These are phyloP conservation scores for Exophiala alcalophila DNA, from an alignment of 2,329 filamentous ascomycete genomes.

Conservation along the genomic window DNA sequence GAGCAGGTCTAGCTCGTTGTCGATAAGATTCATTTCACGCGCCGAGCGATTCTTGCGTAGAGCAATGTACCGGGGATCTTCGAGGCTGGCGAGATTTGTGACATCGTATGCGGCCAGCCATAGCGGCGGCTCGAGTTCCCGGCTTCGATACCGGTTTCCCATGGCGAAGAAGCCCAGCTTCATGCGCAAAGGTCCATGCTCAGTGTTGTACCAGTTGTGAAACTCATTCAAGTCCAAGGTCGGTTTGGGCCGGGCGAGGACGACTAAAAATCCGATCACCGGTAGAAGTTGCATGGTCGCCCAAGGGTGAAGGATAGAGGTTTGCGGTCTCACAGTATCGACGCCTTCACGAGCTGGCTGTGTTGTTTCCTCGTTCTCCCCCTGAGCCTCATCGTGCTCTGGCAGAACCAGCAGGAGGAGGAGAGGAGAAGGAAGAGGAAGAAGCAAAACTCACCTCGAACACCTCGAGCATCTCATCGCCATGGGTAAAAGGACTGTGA, in stretches of 20 bases:
- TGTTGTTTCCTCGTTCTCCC: no score
- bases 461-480: no score
- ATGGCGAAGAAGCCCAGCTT: conserved; percentile 71
- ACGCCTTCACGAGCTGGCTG: no score
- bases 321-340: no score
- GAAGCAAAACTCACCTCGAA: no score
- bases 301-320: no score
- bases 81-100: conserved; percentile 6
- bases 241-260: conserved; percentile 72
- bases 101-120: conserved; percentile 21
- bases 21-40: conserved; percentile 3
- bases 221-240: conserved; percentile 50
- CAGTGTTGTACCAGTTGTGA: conserved; percentile 92
- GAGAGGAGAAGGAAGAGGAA: no score
- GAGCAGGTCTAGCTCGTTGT: conserved; percentile 6
- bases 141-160: conserved; percentile 74
- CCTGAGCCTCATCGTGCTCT: no score
- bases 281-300: no score
- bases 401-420: no score
- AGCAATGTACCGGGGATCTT: conserved; percentile 9
- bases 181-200: conserved; percentile 79
- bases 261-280: conserved; percentile 78
- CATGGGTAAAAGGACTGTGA: no score
- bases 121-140: conserved; percentile 48
- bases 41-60: conserved; percentile 13